Percentiles rank a stretch among this genome's conserved stretches.
Conservation (phyloP, 345 rosid species). For the Durio zibethinus region DNA sequence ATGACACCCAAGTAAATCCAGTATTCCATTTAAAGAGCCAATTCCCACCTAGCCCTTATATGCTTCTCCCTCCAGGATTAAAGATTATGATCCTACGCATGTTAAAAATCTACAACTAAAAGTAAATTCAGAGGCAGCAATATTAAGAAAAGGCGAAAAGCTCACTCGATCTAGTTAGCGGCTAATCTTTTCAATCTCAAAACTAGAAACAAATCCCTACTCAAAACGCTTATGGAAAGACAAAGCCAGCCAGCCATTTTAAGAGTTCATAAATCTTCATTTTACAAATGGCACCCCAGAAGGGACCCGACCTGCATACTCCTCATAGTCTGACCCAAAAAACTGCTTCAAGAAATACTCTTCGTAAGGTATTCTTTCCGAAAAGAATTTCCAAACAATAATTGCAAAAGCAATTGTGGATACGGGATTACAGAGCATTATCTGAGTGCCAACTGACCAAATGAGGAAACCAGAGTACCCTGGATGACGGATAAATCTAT, state of each 20-base stretch:
- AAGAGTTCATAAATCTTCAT: constrained; percentile 21
- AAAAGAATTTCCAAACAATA: constrained; percentile 66
- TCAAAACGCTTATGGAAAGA: not conserved
- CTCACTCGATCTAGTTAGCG: not conserved
- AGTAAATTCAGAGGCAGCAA: not conserved
- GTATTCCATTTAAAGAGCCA: not conserved
- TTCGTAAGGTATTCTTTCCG: constrained; percentile 55
- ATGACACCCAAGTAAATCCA: not conserved
- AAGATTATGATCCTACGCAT: not conserved
- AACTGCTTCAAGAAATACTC: constrained; percentile 65
- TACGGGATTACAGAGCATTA: constrained; percentile 70
- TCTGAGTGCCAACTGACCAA: constrained; percentile 71
- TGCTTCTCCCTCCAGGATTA: not conserved
- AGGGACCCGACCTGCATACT: constrained; percentile 46
- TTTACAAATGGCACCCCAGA: constrained; percentile 70
- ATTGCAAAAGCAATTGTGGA: constrained; percentile 51
- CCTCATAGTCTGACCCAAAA: constrained; percentile 51
- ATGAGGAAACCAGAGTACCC: constrained; percentile 62
- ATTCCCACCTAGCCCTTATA: not conserved
- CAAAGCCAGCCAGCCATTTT: not conserved
- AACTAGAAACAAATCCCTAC: not conserved
- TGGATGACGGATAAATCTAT: constrained; percentile 53
- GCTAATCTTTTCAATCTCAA: not conserved
- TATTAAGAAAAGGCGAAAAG: not conserved
- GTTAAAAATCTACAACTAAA: not conserved